A percentile compares a stretch with the other conserved stretches of the same genome.
Conservation (phyloP, 2,329 filamentous ascomycete species). For the Pestalotiopsis sp. region DNA sequence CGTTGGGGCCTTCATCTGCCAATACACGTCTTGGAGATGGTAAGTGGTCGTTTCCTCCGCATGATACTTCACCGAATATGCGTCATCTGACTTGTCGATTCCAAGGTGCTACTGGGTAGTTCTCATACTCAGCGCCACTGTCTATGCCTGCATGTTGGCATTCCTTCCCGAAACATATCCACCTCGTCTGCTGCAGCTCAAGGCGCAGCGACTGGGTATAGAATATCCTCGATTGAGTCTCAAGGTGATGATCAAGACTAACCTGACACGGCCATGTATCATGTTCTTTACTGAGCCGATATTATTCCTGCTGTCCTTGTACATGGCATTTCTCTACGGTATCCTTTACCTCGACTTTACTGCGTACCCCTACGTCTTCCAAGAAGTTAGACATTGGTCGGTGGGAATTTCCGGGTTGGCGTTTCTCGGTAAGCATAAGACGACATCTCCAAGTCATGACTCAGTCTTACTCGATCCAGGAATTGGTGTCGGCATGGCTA, state of each 20-base stretch:
- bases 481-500: constrained; percentile 43
- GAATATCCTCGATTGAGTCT: constrained; percentile 12
- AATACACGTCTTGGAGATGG: constrained; percentile 1
- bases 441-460: neutral
- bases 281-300: constrained; percentile 52
- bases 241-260: constrained; percentile 28
- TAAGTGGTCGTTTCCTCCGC: neutral
- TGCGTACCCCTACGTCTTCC: constrained; percentile 49
- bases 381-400: constrained; percentile 42
- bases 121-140: constrained; percentile 39
- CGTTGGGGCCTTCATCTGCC: constrained; percentile 17
- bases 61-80: neutral
- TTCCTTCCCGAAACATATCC: constrained; percentile 39
- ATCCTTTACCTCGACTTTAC: constrained; percentile 50
- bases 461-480: constrained; percentile 14
- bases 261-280: constrained; percentile 33
- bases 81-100: neutral
- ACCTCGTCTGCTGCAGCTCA: constrained; percentile 32
- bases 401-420: constrained; percentile 45
- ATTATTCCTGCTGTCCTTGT: constrained; percentile 45
- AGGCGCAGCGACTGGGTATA: constrained; percentile 26
- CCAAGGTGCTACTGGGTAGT: constrained; percentile 40
- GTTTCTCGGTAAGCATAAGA: constrained; percentile 34
- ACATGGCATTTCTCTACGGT: constrained; percentile 47
- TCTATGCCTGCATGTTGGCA: constrained; percentile 28